phyloP scores from a whole-genome alignment of 2,329 filamentous ascomycete species.

The Leptographium lundbergii region DNA sequence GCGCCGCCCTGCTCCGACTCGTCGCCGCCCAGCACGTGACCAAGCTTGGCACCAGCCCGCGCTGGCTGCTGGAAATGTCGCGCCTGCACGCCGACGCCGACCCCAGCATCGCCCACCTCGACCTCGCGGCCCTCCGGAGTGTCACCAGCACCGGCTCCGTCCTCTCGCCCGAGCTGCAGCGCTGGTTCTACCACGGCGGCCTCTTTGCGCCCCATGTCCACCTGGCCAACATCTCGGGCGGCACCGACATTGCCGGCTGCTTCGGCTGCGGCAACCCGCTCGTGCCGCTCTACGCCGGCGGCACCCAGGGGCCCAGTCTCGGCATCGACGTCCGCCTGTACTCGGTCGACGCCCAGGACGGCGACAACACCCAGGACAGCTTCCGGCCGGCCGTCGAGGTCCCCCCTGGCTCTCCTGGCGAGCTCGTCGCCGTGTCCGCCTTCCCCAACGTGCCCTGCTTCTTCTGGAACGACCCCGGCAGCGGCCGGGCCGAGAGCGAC shows the following conservation, averaged over 20 bases:
- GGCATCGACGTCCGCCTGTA: constrained; percentile 44
- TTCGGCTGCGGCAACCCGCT: constrained; percentile 56
- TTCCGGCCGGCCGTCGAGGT: constrained; percentile 31
- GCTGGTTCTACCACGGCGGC: constrained; percentile 63
- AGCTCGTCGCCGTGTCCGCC: constrained; percentile 55
- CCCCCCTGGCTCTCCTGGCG: constrained; percentile 52
- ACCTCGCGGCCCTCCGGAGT: constrained; percentile 46
- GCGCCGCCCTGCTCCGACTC: constrained; percentile 49
- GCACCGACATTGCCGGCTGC: constrained; percentile 59
- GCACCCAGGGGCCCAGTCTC: constrained; percentile 35
- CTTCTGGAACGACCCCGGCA: constrained; percentile 44
- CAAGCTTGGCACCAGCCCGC: constrained; percentile 61
- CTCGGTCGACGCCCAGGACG: constrained; percentile 25
- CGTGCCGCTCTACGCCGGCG: constrained; percentile 49
- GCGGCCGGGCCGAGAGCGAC: constrained; percentile 6
- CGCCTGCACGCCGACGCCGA: constrained; percentile 30
- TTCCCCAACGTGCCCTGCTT: constrained; percentile 67
- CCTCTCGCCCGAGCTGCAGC: constrained; percentile 60
- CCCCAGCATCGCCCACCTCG: constrained; percentile 45
- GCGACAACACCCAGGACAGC: constrained; percentile 29
- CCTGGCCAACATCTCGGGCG: constrained; percentile 62
- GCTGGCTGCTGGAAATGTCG: constrained; percentile 63
- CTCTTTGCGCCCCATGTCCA: constrained; percentile 53
- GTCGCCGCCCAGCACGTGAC: constrained; percentile 53
- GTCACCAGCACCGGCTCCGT: constrained; percentile 76